Evolutionary conservation across 2,329 filamentous ascomycete genomes (phyloP).

Genomic region (Cladosporium colombiae): DNA sequence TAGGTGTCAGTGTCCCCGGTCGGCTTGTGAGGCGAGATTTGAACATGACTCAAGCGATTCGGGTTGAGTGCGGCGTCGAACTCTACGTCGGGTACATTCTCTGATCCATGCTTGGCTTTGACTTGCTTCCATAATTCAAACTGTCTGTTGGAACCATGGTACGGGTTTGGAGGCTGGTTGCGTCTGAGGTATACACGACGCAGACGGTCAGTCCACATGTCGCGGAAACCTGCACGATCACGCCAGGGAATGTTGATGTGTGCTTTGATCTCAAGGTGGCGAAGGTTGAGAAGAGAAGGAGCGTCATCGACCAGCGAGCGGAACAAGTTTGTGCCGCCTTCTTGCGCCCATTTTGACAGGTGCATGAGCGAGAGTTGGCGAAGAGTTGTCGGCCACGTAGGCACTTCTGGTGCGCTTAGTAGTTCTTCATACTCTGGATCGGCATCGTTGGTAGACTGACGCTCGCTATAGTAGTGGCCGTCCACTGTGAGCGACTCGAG

Average conservation of each 20-base stretch:
- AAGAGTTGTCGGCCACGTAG: conserved; percentile 75
- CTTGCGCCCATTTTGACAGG: conserved; percentile 70
- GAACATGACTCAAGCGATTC: conserved; percentile 30
- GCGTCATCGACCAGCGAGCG: conserved; percentile 75
- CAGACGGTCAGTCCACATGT: conserved; percentile 73
- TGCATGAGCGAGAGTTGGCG: conserved; percentile 73
- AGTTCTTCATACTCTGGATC: conserved; percentile 73
- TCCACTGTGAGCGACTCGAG: conserved; percentile 75
- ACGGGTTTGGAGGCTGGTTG: conserved; percentile 45
- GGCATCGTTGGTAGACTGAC: conserved; percentile 67
- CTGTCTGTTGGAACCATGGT: conserved; percentile 46
- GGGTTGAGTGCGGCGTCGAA: conserved; percentile 23
- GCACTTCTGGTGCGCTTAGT: conserved; percentile 63
- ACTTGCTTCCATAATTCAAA: conserved; percentile 44
- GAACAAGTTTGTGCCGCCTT: conserved; percentile 75
- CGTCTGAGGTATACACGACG: conserved; percentile 64
- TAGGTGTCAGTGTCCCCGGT: conserved; percentile 30
- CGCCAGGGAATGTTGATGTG: conserved; percentile 81
- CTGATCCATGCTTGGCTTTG: conserved; percentile 18
- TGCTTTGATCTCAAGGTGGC: conserved; percentile 70
- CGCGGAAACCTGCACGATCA: conserved; percentile 75
- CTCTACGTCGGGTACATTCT: conserved; percentile 16
- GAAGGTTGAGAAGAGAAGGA: conserved; percentile 63
- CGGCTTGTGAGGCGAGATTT: conserved; percentile 30
- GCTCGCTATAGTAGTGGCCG: conserved; percentile 72